Evolutionary conservation across 345 rosid species (phyloP).

Genomic region (Alliaria petiolata): DNA sequence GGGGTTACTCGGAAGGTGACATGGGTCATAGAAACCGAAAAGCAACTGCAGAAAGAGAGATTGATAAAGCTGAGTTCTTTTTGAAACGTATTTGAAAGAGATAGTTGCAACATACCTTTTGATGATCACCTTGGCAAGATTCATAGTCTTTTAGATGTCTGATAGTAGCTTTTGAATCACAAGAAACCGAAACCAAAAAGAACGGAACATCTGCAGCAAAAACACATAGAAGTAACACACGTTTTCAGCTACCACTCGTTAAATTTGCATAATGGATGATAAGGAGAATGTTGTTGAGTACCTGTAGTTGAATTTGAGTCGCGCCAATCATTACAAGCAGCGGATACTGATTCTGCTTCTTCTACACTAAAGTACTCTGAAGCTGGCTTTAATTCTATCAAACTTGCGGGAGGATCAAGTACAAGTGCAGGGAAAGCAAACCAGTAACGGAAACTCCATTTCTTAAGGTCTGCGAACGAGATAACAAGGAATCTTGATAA

Average conservation of each 20-base stretch:
- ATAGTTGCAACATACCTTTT: conserved; percentile 54
- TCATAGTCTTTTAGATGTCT: conserved; percentile 73
- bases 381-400: conserved; percentile 71
- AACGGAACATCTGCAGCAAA: conserved; percentile 72
- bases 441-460: conserved; percentile 87
- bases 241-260: not conserved
- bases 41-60: conserved; percentile 51
- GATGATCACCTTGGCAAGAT: conserved; percentile 54
- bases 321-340: conserved; percentile 86
- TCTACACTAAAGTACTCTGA: conserved; percentile 60
- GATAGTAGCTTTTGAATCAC: conserved; percentile 53
- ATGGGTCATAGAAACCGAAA: conserved; percentile 88
- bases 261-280: too few relatives aligned
- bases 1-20: conserved; percentile 83
- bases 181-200: conserved; percentile 59
- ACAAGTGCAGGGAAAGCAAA: conserved; percentile 87
- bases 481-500: conserved; percentile 79
- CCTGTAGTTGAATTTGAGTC: conserved; percentile 65
- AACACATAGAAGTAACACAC: not conserved
- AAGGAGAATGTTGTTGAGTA: conserved; percentile 16
- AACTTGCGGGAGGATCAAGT: conserved; percentile 76
- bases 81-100: not conserved
- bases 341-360: conserved; percentile 75
- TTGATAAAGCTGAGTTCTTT: not conserved
- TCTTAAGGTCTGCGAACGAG: conserved; percentile 83